phyloP scores from a whole-genome alignment of 2,329 filamentous ascomycete species.

The Verticillium nubilum region DNA sequence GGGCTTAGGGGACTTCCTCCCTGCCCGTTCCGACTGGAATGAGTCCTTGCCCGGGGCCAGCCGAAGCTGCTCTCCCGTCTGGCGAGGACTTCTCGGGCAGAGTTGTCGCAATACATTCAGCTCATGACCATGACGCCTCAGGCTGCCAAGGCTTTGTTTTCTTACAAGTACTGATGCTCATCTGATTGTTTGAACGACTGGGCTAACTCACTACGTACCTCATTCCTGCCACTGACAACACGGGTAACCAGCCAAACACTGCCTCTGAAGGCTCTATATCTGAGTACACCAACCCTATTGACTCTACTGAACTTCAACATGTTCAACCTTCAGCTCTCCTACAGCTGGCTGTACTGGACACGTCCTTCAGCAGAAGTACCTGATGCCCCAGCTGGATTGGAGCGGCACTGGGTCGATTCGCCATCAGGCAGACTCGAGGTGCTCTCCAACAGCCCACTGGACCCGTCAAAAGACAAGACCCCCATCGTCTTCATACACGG shows the following conservation, averaged over 20 bases:
- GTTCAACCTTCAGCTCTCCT: constrained; percentile 24
- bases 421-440: constrained; percentile 42
- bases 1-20: constrained; percentile 1
- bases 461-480: constrained; percentile 10
- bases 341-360: constrained; percentile 24
- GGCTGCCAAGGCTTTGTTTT: not conserved
- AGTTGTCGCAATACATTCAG: not conserved
- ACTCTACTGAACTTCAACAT: constrained; percentile 2
- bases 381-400: constrained; percentile 32
- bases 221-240: too few species aligned
- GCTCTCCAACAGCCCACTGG: constrained; percentile 31
- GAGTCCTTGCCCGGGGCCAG: not conserved
- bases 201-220: not conserved
- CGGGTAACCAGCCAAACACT: too few species aligned
- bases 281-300: not conserved
- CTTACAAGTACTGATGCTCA: not conserved
- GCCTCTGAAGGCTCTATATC: not conserved
- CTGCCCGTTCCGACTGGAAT: constrained; percentile 5
- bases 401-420: constrained; percentile 37
- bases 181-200: not conserved
- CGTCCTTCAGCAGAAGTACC: constrained; percentile 16
- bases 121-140: not conserved
- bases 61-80: not conserved
- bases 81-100: constrained; percentile 8
- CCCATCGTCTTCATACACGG: constrained; percentile 49